Conservation (phyloP, 2,329 filamentous ascomycete species). For the Calonectria hawksworthii region DNA sequence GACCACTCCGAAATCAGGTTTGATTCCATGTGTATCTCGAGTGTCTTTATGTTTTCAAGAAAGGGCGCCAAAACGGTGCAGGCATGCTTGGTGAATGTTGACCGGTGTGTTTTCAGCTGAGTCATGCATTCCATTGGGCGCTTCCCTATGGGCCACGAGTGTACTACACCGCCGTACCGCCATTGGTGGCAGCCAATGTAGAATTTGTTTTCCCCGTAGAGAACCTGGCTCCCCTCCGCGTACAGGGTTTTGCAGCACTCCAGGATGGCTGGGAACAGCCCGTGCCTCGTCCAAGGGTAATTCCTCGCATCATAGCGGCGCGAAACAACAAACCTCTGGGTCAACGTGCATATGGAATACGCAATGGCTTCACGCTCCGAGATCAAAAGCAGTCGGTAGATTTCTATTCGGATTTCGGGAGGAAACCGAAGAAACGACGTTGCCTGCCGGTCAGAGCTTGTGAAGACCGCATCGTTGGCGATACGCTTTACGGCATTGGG, state of each 20-base stretch:
- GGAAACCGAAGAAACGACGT: conserved; percentile 9
- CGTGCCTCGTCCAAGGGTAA: neutral
- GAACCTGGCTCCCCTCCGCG: neutral
- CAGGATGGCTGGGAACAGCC: conserved; percentile 1
- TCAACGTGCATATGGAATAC: neutral
- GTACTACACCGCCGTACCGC: neutral
- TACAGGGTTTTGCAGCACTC: conserved; percentile 1
- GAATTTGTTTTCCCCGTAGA: conserved; percentile 5
- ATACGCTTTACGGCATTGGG: conserved; percentile 1
- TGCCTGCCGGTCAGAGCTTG: neutral
- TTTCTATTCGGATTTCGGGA: conserved; percentile 2
- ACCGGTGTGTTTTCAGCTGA: neutral
- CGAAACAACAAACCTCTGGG: neutral
- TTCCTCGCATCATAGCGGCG: neutral
- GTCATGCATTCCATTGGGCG: neutral
- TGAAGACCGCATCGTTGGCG: neutral
- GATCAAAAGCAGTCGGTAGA: neutral
- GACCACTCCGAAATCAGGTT: neutral
- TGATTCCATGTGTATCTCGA: neutral
- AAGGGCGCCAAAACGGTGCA: neutral
- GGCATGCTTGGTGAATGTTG: neutral
- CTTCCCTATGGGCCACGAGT: neutral
- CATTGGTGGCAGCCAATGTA: neutral
- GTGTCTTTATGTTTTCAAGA: neutral
- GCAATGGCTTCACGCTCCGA: neutral